Evolutionary conservation across 768 basidiomycete species (phyloP).

Genomic region (Pisolithus albus): DNA sequence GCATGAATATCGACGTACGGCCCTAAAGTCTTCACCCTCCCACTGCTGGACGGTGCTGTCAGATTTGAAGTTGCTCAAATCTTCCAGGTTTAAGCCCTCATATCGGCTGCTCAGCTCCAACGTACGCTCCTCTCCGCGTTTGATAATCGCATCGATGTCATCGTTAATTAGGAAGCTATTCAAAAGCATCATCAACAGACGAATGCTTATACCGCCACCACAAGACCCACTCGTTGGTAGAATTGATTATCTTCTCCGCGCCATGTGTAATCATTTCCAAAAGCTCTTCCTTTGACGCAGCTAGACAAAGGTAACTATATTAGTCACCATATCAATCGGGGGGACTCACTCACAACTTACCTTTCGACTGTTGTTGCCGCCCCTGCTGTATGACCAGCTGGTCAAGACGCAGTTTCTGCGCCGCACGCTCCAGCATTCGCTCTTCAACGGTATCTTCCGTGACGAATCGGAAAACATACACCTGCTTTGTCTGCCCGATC

Average conservation of each 20-base stretch:
- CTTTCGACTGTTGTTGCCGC: conserved; percentile 73
- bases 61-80: conserved; percentile 94
- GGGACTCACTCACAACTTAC: conserved; percentile 29
- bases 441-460: conserved; percentile 96
- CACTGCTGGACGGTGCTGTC: conserved; percentile 88
- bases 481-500: conserved; percentile 96
- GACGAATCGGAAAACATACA: conserved; percentile 95
- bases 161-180: conserved; percentile 68
- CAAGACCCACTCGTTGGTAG: conserved; percentile 55
- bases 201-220: too few species aligned
- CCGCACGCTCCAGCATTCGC: conserved; percentile 89
- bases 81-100: conserved; percentile 87
- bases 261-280: conserved; percentile 98
- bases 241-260: conserved; percentile 92
- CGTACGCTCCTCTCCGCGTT: conserved; percentile 85
- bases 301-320: conserved; percentile 29
- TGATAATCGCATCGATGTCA: conserved; percentile 93
- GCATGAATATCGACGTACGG: conserved; percentile 35
- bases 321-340: background rate
- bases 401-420: conserved; percentile 90
- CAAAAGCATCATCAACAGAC: background rate
- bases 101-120: conserved; percentile 86
- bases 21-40: conserved; percentile 91
- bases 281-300: conserved; percentile 91
- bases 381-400: conserved; percentile 98